A percentile compares a stretch with the other conserved stretches of the same genome.
phyloP scores from a whole-genome alignment of 1,139 yeast species.

The Geotrichum citri-aurantii region DNA sequence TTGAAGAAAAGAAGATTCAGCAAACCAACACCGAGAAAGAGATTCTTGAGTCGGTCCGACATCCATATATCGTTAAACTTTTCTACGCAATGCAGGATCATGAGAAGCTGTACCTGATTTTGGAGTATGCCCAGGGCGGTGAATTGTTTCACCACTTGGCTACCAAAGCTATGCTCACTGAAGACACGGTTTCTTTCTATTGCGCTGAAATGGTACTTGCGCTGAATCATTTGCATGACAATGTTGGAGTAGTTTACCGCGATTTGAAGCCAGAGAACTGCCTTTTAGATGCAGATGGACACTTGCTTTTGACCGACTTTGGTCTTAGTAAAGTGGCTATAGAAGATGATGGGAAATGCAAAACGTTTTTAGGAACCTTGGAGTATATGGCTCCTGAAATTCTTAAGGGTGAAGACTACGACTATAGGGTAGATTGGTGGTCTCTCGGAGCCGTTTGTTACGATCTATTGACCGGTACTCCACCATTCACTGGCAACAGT shows the following conservation, averaged over 20 bases:
- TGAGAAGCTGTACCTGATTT: slow-evolving; percentile 66
- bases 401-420: slow-evolving; percentile 76
- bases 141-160: slow-evolving; percentile 83
- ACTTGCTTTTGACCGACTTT: slow-evolving; percentile 82
- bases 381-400: slow-evolving; percentile 98
- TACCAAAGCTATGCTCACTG: slow-evolving; percentile 77
- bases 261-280: slow-evolving; percentile 95
- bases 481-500: slow-evolving; percentile 90
- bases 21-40: slow-evolving; percentile 69
- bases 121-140: slow-evolving; percentile 91
- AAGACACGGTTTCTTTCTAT: slow-evolving; percentile 72
- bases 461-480: slow-evolving; percentile 84
- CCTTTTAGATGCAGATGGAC: slow-evolving; percentile 70
- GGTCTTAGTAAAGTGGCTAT: slow-evolving; percentile 75
- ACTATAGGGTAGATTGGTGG: slow-evolving; percentile 94
- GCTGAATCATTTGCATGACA: slow-evolving; percentile 70
- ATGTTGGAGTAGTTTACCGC: slow-evolving; percentile 78
- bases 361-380: slow-evolving; percentile 86
- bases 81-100: slow-evolving; percentile 88
- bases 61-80: slow-evolving; percentile 81
- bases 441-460: slow-evolving; percentile 85
- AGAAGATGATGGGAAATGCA: slow-evolving; percentile 45
- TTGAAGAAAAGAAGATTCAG: slow-evolving; percentile 46
- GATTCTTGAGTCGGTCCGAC: slow-evolving; percentile 64
- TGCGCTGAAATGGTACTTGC: slow-evolving; percentile 86